phyloP scores from a whole-genome alignment of 108 stramenopile genomes.

The Parmales sp. region DNA sequence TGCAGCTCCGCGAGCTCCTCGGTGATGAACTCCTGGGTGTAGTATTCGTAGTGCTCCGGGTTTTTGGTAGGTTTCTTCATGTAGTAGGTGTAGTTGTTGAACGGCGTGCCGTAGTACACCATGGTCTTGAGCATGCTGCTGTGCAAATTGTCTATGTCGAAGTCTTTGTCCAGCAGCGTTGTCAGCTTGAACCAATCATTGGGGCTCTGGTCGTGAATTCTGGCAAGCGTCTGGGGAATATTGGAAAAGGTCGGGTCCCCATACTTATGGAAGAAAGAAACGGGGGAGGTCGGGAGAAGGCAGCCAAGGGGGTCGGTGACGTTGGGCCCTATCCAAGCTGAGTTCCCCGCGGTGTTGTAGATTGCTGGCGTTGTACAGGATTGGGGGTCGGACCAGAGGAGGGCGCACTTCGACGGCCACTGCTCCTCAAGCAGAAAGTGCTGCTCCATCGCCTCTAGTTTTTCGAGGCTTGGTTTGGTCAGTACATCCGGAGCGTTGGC shows the following conservation, averaged over 20 bases:
- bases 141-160: neutral
- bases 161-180: conserved; percentile 2
- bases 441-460: neutral
- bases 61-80: neutral
- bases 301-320: conserved; percentile 12
- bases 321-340: neutral
- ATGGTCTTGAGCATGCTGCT: neutral
- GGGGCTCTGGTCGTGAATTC: neutral
- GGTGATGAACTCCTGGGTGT: neutral
- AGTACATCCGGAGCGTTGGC: neutral
- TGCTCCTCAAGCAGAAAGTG: neutral
- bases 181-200: neutral
- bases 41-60: neutral
- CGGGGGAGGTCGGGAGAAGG: conserved; percentile 3
- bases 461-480: neutral
- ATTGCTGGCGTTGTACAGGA: neutral
- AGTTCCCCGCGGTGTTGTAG: neutral
- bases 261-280: neutral
- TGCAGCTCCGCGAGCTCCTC: neutral
- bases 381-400: neutral
- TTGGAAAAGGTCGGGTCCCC: conserved; percentile 1
- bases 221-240: neutral
- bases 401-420: neutral
- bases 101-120: conserved; percentile 3
- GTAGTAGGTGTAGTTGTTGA: conserved; percentile 4